These are phyloP conservation scores for Claviceps maximensis DNA, from an alignment of 2,329 filamentous ascomycete genomes.

Conservation along the genomic window DNA sequence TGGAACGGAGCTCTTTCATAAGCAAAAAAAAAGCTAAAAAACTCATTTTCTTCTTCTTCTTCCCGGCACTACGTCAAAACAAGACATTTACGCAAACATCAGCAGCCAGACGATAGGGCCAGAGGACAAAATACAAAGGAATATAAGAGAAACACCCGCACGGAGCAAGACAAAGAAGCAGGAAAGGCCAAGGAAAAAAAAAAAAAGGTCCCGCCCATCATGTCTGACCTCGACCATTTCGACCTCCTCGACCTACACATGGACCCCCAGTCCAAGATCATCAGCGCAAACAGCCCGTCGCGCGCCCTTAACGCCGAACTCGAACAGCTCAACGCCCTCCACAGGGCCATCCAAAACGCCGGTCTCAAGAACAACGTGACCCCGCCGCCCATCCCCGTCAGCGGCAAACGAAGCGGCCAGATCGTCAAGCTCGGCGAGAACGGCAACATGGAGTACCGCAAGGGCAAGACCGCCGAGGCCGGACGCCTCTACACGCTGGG, in stretches of 20 bases:
- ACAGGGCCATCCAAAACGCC: conserved; percentile 54
- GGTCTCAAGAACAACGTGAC: conserved; percentile 53
- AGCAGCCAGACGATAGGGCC: background rate
- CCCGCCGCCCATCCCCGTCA: conserved; percentile 77
- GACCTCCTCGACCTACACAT: conserved; percentile 69
- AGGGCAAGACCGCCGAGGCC: conserved; percentile 61
- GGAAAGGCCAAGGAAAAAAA: background rate
- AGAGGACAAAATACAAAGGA: background rate
- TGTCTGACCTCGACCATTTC: conserved; percentile 59
- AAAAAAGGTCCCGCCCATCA: conserved; percentile 13
- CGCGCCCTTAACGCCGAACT: conserved; percentile 51
- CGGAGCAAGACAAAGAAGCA: background rate
- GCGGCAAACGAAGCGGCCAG: conserved; percentile 79
- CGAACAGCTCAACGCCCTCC: conserved; percentile 61
- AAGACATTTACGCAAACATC: background rate
- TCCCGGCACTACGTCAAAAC: too few relatives aligned
- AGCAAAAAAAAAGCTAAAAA: too few relatives aligned
- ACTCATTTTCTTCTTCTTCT: too few relatives aligned
- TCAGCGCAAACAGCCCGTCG: conserved; percentile 37
- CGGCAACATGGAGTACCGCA: conserved; percentile 73
- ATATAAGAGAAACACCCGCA: background rate
- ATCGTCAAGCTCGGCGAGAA: conserved; percentile 84
- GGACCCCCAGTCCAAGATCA: conserved; percentile 68
- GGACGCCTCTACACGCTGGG: conserved; percentile 73
- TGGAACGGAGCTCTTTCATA: too few relatives aligned